Base-by-base conservation (phyloP, 2,329 filamentous ascomycete genomes). In the Stagonosporopsis tanaceti region DNA sequence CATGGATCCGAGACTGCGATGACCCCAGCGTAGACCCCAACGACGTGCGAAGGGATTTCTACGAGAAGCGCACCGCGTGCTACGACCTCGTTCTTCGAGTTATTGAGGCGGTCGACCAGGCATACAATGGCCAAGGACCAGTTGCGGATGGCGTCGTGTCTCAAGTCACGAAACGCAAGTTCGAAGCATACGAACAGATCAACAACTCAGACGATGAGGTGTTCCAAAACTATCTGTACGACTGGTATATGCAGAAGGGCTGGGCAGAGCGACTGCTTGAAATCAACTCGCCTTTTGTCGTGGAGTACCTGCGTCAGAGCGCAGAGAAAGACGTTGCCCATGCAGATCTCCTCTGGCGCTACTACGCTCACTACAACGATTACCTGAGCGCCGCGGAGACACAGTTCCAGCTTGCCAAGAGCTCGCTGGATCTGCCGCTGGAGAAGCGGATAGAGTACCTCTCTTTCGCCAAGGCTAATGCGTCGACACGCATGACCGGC, bases 211-310 rank as follows among this genome's bases (percentile, higher is more conserved):
- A 89, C 14, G 95, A 99, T 65, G 92, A 97, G 70, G 91, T 97
- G 4, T 99, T 99, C 80, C 90, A 98, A 74, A 96, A 92, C 60
- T 92, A 92, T 68, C 83, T 99, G n/a, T 99, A 97, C 74, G 93
- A 97, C 70, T 99, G 95, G 94, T 99, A 99, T 76, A 88, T 98
- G 64, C 79, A 85, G 51, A 89, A 93, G 73, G 89, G 90, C 17
- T 93, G 91, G 87, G 90, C 87, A 9, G 92, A 97, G 62, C 89
- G 93, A 14, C 85, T 99, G 27, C 85, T 99, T 32, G 87, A 89
- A 34, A 92, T 95, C 48, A 86, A 93, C 55, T 96, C 93, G 5
- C 86, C 89, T 0, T 93, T 93, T 68, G 92, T 98, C 25, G 85
- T 96, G 39, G 90, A 88, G 2, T 99, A 97, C 74, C 85, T 99